Evolutionary conservation across 148 eudicot species (phyloP), one percentile per base, ranked within the genome.

Genomic region (Rhododendron williamsianum): DNA sequence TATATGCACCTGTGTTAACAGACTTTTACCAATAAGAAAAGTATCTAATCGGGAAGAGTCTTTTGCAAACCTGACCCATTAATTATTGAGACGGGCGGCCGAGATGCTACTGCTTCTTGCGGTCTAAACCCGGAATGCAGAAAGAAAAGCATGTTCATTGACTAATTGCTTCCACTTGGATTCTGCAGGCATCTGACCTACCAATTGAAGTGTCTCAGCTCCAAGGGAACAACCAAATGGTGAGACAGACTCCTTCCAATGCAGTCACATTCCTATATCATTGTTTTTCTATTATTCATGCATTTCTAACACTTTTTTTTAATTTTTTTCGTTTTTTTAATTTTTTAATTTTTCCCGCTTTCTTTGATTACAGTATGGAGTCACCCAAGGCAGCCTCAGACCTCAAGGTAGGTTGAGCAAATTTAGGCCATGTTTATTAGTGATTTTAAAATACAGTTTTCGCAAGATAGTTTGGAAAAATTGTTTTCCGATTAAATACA

Each of bases 301-400:
- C n/a, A 77, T 11, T 12, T 33, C 23, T 69, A 6, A 56, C 23
- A 35, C 30, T 21, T 12, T 3, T 76, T 45, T 81, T n/a, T n/a
- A n/a, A 0, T 9, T n/a, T 2, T 21, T 60, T 63, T 60, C 9
- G 2, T 19, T 13, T 51, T 51, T 51, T 51, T 51, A 16, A 60
- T 60, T 81, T 54, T n/a, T n/a, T n/a, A n/a, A n/a, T n/a, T n/a
- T n/a, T n/a, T n/a, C n/a, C n/a, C n/a, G n/a, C n/a, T n/a, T 83
- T 11, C 11, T 73, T 6, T 45, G 23, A 49, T 80, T 86, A 87
- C 88, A 89, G 92, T 83, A 88, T 78, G 92, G 91, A 81, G 87
- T 86, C 41, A 65, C 89, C 36, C 85, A 91, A 84, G 92, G 92
- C 78, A 91, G 92, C 85, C 90, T 91, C 38, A 89, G 84, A 4